These are phyloP conservation scores for Pistacia atlantica DNA, from an alignment of 345 rosid species.

Conservation along the genomic window DNA sequence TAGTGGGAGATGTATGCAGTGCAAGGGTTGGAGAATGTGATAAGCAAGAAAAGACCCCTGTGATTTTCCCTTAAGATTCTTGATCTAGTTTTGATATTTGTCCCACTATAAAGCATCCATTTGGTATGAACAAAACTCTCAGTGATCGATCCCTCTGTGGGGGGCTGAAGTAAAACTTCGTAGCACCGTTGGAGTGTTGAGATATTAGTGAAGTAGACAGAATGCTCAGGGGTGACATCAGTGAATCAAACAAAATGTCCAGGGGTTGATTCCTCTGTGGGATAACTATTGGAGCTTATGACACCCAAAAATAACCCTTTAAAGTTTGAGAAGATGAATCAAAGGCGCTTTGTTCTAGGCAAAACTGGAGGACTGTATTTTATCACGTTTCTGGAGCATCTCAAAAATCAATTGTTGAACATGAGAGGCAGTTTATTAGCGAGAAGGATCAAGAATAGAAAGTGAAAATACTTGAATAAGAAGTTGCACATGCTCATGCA, in stretches of 20 bases:
- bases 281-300: slow-evolving; percentile 33
- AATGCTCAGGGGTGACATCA: too few relatives aligned
- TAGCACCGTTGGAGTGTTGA: background rate
- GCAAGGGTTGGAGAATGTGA: background rate
- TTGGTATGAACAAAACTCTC: background rate
- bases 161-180: background rate
- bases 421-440: slow-evolving; percentile 65
- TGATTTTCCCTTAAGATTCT: background rate
- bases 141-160: background rate
- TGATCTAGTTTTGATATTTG: background rate
- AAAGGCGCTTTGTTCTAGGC: slow-evolving; percentile 20
- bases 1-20: background rate
- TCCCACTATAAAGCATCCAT: background rate
- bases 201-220: background rate
- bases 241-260: too few relatives aligned
- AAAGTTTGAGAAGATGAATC: slow-evolving; percentile 26
- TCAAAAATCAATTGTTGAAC: slow-evolving; percentile 69
- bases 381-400: slow-evolving; percentile 64
- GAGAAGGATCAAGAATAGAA: slow-evolving; percentile 70
- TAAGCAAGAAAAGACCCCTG: too few relatives aligned
- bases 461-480: slow-evolving; percentile 88
- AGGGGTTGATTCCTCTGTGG: too few relatives aligned
- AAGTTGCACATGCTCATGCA: slow-evolving; percentile 88
- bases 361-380: slow-evolving; percentile 31
- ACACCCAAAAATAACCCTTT: slow-evolving; percentile 43